Evolutionary conservation across 495 filamentous ascomycete species (phyloP), one percentile per base, ranked within the genome.

Genomic region (Lindgomyces ingoldianus): DNA sequence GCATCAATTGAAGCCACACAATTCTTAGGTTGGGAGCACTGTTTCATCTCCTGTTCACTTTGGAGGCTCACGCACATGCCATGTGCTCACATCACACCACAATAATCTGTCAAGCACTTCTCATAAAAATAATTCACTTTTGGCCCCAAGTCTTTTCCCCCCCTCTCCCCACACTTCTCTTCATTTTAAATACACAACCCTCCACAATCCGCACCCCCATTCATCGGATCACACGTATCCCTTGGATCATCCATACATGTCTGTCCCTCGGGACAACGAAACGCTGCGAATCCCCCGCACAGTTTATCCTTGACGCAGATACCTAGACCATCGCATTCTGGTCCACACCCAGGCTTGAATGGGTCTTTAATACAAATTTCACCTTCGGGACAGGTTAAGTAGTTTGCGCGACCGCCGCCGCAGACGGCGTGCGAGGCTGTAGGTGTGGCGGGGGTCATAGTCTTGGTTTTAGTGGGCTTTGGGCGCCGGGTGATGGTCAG

Each of bases 151-250:
- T 44, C 22, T 16, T 45, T 36, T 26, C 42, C 58, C 24, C 25
- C 18, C n/a, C 6, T 45, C 58, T 46, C 33, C 18, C 18, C 4
- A 11, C 46, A 41, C 19, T n/a, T 33, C 27, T 45, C 18, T 30
- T 45, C 36, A 56, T 19, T 21, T 29, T 42, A 65, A 16, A 65
- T 45, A 51, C 57, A 62, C 57, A 67, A 45, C 21, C 64, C 64
- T 16, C 41, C 58, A 47, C 67, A 70, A 55, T 70, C 67, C 14
- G 62, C 62, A 8, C 67, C 62, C 10, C 67, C 62, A 0, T 47
- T 57, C 57, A 52, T 29, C n/a, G 67, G 62, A 62, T 70, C 67
- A 49, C 62, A 70, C 4, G 45, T 30, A 66, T 70, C 67, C 30
- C 62, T 29, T 33, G 62, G 51, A 62, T 70, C 62, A 63, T 70